phyloP scores from a whole-genome alignment of 2,329 filamentous ascomycete genomes.

The Arachnopeziza araneosa region DNA sequence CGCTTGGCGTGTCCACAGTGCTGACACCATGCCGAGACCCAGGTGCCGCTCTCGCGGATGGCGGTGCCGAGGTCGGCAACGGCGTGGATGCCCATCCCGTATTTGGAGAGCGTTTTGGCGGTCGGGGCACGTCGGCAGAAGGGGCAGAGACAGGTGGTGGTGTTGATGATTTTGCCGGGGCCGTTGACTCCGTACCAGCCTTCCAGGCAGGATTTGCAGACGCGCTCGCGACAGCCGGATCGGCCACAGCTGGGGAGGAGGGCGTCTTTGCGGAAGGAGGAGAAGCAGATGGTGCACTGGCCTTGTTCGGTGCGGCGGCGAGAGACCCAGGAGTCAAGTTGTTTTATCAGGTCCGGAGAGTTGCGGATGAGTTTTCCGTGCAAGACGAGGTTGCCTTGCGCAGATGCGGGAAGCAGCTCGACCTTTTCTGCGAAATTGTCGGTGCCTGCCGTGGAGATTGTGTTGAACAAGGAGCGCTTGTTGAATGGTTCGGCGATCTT shows the following conservation, averaged over 20 bases:
- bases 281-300: constrained; percentile 17
- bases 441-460: constrained; percentile 6
- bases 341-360: background rate
- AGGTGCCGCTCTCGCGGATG: constrained; percentile 10
- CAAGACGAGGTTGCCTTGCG: constrained; percentile 2
- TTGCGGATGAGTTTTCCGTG: constrained; percentile 15
- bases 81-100: constrained; percentile 18
- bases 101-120: constrained; percentile 12
- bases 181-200: constrained; percentile 17
- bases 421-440: constrained; percentile 9
- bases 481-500: constrained; percentile 15
- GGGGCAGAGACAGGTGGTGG: constrained; percentile 12
- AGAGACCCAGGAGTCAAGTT: constrained; percentile 15
- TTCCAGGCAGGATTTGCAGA: constrained; percentile 12
- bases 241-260: constrained; percentile 12
- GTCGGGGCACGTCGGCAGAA: constrained; percentile 15
- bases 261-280: constrained; percentile 8
- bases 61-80: constrained; percentile 11
- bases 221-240: constrained; percentile 7
- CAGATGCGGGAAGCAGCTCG: constrained; percentile 8
- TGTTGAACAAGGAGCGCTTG: constrained; percentile 13
- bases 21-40: constrained; percentile 16
- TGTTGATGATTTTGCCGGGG: constrained; percentile 15
- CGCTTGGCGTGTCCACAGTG: constrained; percentile 10
- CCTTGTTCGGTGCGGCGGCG: constrained; percentile 7